These are phyloP conservation scores for Ustilago bromivora DNA, from an alignment of 1,284 basidiomycete species.

Conservation along the genomic window DNA sequence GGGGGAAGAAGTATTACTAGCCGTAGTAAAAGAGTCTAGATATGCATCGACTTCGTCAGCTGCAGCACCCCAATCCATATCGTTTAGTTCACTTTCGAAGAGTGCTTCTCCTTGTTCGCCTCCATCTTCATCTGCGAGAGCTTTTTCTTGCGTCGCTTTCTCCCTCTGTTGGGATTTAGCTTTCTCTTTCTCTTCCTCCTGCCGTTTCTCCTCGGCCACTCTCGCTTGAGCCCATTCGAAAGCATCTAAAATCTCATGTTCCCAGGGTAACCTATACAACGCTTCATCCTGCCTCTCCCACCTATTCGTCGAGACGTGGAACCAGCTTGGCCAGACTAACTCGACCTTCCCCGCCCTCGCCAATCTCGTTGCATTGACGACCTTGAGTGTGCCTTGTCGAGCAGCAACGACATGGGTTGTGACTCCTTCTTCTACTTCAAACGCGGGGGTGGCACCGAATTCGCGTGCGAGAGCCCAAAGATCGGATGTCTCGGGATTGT, in stretches of 20 bases:
- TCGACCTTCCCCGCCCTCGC: constrained; percentile 74
- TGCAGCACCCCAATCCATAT: constrained; percentile 77
- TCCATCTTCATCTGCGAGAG: neutral
- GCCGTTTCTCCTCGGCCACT: neutral
- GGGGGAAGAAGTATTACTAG: constrained; percentile 42
- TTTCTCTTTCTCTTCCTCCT: constrained; percentile 4
- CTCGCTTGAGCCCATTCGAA: constrained; percentile 8
- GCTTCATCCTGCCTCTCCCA: constrained; percentile 83
- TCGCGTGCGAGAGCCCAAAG: constrained; percentile 87
- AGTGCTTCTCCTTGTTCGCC: constrained; percentile 21
- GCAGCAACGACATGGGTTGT: constrained; percentile 90
- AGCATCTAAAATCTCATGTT: constrained; percentile 16
- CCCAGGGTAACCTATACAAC: constrained; percentile 73
- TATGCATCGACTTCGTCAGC: constrained; percentile 88
- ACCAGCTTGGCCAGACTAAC: constrained; percentile 89
- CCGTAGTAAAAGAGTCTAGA: constrained; percentile 71
- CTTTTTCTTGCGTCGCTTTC: neutral
- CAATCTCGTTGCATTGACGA: constrained; percentile 76
- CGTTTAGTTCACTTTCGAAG: constrained; percentile 49
- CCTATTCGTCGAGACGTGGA: constrained; percentile 83
- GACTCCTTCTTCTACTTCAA: constrained; percentile 77
- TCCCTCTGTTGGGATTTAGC: neutral
- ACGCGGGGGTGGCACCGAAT: constrained; percentile 86
- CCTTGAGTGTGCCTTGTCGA: constrained; percentile 83
- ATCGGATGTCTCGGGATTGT: constrained; percentile 81